Base-by-base conservation (phyloP, 495 filamentous ascomycete genomes). In the Clavariopsis aquatica region DNA sequence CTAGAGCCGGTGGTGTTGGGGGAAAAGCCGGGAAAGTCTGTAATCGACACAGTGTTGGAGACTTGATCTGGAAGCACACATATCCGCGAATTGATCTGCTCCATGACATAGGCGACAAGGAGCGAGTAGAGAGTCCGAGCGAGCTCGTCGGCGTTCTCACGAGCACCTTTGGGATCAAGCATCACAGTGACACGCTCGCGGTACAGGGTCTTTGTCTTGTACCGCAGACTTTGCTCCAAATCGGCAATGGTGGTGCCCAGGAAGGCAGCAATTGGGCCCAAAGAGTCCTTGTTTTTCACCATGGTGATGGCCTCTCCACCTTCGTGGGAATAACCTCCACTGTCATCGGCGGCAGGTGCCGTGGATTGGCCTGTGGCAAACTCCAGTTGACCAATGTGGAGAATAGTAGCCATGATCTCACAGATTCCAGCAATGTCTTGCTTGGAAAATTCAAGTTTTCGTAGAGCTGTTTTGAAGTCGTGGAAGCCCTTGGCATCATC, bases 21-120 rank as follows among this genome's bases (percentile, higher is more conserved):
- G 51, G 93, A 84, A 73, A 98, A 98, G 24, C 94, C 94, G 0
- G 94, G 94, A 75, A 98, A 98, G 73, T 98, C 94, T 66, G 98
- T 85, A 43, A 98, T 88, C 20, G 92, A 95, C 66, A 98, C 83
- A 0, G 94, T 98, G 78, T 98, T 98, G 49, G 84, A 86, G 54
- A 98, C 89, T 20, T 89, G 80, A 31, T 96, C 92, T 71, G 97
- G 93, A 0, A 87, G 80, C 5, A 93, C 92, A 73, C 92, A 98
- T 22, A 93, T 84, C 69, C 83, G 86, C 75, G 96, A 89, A 73
- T 98, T 98, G 74, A 96, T 89, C 56, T 79, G 88, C 75, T 98
- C 94, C 66, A 97, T 89, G 17, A 98, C 84, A 71, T 91, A 96
- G 12, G 93, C 91, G 17, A 96, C 93, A 20, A 98, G 80, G 5